Base-by-base conservation (phyloP, 805 yeast genomes). In the Millerozyma acaciae region DNA sequence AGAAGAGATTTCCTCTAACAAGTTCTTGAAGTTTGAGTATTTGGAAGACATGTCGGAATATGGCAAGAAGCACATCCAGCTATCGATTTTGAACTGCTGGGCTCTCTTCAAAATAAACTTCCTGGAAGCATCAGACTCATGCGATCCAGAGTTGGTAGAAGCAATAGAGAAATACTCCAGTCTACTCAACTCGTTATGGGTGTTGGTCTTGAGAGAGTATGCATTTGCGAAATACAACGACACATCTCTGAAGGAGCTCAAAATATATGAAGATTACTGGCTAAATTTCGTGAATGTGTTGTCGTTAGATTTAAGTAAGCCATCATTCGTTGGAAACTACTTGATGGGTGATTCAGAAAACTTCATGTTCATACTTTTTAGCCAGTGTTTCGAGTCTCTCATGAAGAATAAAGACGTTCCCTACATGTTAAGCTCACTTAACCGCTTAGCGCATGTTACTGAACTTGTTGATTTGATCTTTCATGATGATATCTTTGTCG, bases 311-410 rank as follows among this genome's bases (percentile, higher is more conserved):
- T 64, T 83, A 25, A 78, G 78, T 25, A 65, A 62, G 14, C 68
- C 80, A 40, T 45, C 56, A 0, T 51, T 67, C 8, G 64, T 83
- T 13, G 53, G 62, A 5, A 59, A 65, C 2, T 65, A 76, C 21
- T 53, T 85, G 28, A 71, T 68, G 4, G 77, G 71, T 8, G 88
- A 80, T 40, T 62, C 75, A 1, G 66, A 72, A 4, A 76, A 76
- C 40, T 84, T 88, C 44, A 80, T 84, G 56, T 84, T 86, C 50
- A 80, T 88, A 19, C 55, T 89, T 24, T 84, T 83, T 59, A 84
- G 96, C 8, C 84, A 85, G 44, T 86, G 96, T 52, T 69, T 88
- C 30, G 95, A 85, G 45, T 75, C 82, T 1, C 65, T 88, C 40
- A 71, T 82, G 12, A 60, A 50, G 33, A 61, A 62, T 30, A 73